Evolutionary conservation across 1,284 basidiomycete species (phyloP), one percentile per base, ranked within the genome.

Genomic region (Ceratobasidium sp.): DNA sequence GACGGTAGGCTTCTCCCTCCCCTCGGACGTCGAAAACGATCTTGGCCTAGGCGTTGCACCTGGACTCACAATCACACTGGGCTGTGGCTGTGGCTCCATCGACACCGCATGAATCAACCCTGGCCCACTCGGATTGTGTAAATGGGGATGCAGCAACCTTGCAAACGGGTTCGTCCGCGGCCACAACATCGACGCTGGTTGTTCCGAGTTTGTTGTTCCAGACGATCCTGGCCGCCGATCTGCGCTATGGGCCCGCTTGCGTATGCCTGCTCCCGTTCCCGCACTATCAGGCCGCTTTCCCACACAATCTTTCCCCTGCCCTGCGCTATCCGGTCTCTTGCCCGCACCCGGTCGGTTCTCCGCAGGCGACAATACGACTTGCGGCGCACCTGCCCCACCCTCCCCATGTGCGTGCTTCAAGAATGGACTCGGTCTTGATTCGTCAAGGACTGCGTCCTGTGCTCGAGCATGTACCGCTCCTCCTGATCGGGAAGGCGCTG

Each of bases 121-220:
- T 7, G 66, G 66, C 2, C 66, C 66, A 16, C 63, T 35, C 21
- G 44, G 62, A 11, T 16, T 55, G 26, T 57, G 54, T 28, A 35
- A 16, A 58, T 70, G 38, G 21, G 52, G 66, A 28, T 70, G 52
- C 41, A 70, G 49, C 26, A 70, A 21, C 9, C 44, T 23, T 26
- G 66, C 52, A 49, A 70, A 70, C 35, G 66, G 66, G 30, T 70
- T 70, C 18, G 66, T 70, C n/a, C 43, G 41, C 1, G 66, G 66
- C 66, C 66, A 70, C 23, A 58, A 54, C 38, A 38, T 57, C 66
- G 66, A 58, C 21, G 66, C 54, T 8, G 54, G 66, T 7, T 38
- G 38, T 14, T 50, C 64, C 14, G 9, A 23, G 8, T 49, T 28
- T 16, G 32, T 38, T 28, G 62, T 38, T 11, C 62, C 62, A 28